Evolutionary conservation across 2,329 filamentous ascomycete species (phyloP), one percentile per base, ranked within the genome.

Genomic region (Sporothrix schenckii): DNA sequence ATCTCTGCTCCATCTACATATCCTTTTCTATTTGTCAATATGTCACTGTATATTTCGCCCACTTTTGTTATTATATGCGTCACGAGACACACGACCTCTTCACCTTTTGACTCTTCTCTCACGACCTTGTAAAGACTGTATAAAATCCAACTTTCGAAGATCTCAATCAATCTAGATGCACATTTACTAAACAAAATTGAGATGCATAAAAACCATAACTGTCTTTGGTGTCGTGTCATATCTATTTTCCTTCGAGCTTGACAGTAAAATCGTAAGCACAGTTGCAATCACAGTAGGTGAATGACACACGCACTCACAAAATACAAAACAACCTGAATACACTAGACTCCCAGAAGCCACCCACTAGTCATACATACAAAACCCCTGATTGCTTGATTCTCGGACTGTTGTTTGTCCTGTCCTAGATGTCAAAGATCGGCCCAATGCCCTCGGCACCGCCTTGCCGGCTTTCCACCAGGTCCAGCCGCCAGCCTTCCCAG

Each of bases 401-500:
- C 13, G n/a, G 34, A 44, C 1, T 21, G 9, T 24, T 24, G 4
- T 4, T 27, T 7, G 14, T 14, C 30, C 7, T 44, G 27, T 21
- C 24, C 41, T 60, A 91, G 68, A 90, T 81, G 75, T 90, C 88
- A 77, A 90, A 90, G 34, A 90, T 87, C 77, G 89, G 86, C 1
- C 88, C 88, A 24, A 87, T 81, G 0, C 87, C 87, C 73, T 88
- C 86, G 0, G 85, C 85, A 4, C 86, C 86, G 1, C 86, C 85
- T 72, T 83, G 80, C 72, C 87, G 80, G 61, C 81, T 83, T 76
- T 90, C 88, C 6, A 90, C 88, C 75, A 90, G 80, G 76, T 90
- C 88, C 75, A 90, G 79, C 78, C 88, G 83, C 87, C 87, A 90
- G 9, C 88, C 87, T 73, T 89, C 86, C 88, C 88, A 90, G 76